Conservation (phyloP, 2,329 filamentous ascomycete species). For the Fusarium heterosporum region DNA sequence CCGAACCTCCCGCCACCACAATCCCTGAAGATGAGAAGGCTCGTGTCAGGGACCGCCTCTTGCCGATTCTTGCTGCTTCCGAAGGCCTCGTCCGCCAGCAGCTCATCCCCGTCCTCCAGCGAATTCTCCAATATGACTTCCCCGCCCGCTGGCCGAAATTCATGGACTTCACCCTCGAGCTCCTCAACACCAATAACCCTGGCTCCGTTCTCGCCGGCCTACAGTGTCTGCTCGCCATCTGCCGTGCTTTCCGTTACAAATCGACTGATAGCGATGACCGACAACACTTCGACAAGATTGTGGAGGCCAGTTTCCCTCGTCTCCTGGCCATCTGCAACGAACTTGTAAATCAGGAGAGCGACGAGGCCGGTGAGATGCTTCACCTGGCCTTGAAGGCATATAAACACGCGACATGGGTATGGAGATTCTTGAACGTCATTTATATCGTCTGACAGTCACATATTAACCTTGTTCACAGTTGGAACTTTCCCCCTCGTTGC, state of each 20-base stretch:
- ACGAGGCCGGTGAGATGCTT: constrained; percentile 97
- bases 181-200: constrained; percentile 88
- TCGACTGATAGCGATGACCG: constrained; percentile 78
- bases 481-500: constrained; percentile 82
- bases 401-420: constrained; percentile 96
- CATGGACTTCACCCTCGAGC: constrained; percentile 89
- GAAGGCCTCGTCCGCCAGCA: constrained; percentile 87
- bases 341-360: constrained; percentile 88
- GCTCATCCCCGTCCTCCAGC: constrained; percentile 92
- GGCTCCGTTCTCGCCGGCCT: constrained; percentile 91
- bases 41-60: constrained; percentile 85
- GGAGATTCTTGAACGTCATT: constrained; percentile 26
- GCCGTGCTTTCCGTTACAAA: constrained; percentile 96
- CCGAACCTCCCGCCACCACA: constrained; percentile 65
- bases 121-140: constrained; percentile 96
- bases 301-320: constrained; percentile 89
- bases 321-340: constrained; percentile 88
- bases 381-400: constrained; percentile 95
- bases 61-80: constrained; percentile 87
- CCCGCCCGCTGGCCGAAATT: constrained; percentile 94
- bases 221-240: constrained; percentile 93
- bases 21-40: constrained; percentile 92
- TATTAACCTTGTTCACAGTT: constrained; percentile 68
- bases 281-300: constrained; percentile 92
- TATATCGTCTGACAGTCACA: not conserved